Evolutionary conservation across 1,139 yeast genomes (phyloP).

Genomic region (Saccharomycopsis hybrid): DNA sequence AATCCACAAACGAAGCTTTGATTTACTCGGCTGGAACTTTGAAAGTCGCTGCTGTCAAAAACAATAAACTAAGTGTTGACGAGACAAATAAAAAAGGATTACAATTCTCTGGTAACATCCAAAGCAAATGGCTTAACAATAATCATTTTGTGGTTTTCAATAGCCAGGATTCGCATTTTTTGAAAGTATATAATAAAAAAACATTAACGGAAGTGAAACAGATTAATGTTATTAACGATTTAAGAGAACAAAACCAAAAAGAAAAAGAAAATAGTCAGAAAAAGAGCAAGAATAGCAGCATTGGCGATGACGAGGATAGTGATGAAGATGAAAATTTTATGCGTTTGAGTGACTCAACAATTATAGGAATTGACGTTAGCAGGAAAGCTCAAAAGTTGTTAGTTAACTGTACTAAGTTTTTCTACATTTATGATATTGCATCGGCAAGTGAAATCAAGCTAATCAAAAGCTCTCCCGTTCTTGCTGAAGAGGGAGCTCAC

Average conservation of each 20-base stretch:
- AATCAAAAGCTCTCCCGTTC: too few species aligned
- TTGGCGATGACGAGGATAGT: conserved; percentile 7
- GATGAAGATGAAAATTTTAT: conserved; percentile 19
- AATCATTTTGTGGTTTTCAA: conserved; percentile 5
- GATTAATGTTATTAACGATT: conserved; percentile 15
- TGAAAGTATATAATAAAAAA: conserved; percentile 9
- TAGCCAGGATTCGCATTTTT: conserved; percentile 11
- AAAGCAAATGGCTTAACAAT: conserved; percentile 5
- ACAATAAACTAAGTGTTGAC: background rate
- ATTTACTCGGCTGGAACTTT: background rate
- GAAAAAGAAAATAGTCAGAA: conserved; percentile 1
- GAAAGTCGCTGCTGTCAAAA: background rate
- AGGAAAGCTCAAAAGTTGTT: conserved; percentile 4
- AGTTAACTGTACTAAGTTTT: conserved; percentile 17
- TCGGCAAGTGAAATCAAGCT: background rate
- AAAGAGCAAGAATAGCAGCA: background rate
- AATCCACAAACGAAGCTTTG: background rate
- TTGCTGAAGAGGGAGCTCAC: too few species aligned
- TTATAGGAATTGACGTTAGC: conserved; percentile 12
- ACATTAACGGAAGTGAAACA: conserved; percentile 5
- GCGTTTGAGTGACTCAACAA: conserved; percentile 20
- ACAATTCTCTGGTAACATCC: conserved; percentile 1
- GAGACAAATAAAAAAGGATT: background rate
- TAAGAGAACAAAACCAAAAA: conserved; percentile 9
- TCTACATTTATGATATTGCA: conserved; percentile 14